Base-by-base conservation (phyloP, 352 stramenopile genomes). In the Phytophthora quininea region DNA sequence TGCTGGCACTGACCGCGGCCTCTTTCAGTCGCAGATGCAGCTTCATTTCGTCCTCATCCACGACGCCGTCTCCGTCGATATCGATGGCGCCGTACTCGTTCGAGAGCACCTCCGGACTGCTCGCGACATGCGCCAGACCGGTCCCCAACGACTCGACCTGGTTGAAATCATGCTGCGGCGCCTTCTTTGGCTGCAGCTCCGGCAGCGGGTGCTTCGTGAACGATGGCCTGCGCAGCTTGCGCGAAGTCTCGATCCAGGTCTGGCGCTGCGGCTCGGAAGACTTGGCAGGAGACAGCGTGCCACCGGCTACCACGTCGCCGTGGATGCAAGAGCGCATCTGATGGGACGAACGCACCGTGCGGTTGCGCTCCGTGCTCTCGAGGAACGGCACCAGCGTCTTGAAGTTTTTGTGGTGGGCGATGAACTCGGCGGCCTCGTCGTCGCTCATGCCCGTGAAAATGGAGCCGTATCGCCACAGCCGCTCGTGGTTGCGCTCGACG, bases 41-140 rank as follows among this genome's bases (percentile, higher is more conserved):
- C 38, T 88, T 81, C 83, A 89, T 89, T 56, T 91, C 82, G 31
- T 84, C 74, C 7, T 77, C 71, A 32, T 91, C 80, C 27, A 91
- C 64, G 10, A 88, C 62, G 6, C 80, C 83, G 50, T 91, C 80
- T 32, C 80, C 80, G 49, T 91, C 80, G 14, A 89, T 74, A 30
- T 89, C 79, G 4, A 89, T 78, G 11, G 80, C 79, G 1, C 79
- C 80, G 45, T 89, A 88, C 12, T 66, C 58, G 35, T 89, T 91
- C 11, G 71, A 77, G 14, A 57, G 38, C n/a, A 70, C 63, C 15
- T 59, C 54, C 3, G 63, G 50, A 7, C 42, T 65, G 49, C 56
- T 70, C 19, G 50, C 56, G 32, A 42, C 60, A 12, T 33, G 6
- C 31, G 49, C 32, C 8, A 70, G 29, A 48, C 15, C 35, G 19